These are phyloP conservation scores for Cephaloascus albidus DNA, from an alignment of 805 yeast genomes.

Conservation along the genomic window DNA sequence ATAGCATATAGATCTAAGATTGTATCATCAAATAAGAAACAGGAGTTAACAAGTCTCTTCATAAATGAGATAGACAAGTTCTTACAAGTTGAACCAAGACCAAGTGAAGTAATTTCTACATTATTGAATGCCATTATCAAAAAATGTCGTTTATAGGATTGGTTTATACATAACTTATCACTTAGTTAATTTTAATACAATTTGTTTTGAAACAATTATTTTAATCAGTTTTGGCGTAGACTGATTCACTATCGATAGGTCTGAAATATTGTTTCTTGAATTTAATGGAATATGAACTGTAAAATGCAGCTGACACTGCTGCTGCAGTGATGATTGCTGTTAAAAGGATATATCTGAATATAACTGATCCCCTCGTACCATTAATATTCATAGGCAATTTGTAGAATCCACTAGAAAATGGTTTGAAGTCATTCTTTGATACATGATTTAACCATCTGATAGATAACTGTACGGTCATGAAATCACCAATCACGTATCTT, in stretches of 20 bases:
- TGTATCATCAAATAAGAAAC: slow-evolving; percentile 17
- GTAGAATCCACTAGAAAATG: not conserved
- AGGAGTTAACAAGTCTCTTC: slow-evolving; percentile 19
- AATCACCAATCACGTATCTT: slow-evolving; percentile 58
- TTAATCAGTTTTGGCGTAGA: not conserved
- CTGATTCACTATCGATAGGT: not conserved
- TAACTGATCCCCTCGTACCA: not conserved
- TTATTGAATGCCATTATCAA: slow-evolving; percentile 30
- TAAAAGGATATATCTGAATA: not conserved
- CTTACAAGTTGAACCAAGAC: slow-evolving; percentile 7
- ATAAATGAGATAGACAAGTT: slow-evolving; percentile 17
- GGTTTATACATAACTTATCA: no score
- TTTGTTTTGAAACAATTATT: not conserved
- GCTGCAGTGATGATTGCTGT: not conserved
- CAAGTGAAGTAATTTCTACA: slow-evolving; percentile 15
- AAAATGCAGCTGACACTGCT: not conserved
- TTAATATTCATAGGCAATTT: not conserved
- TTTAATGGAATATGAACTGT: not conserved
- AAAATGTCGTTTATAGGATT: slow-evolving; percentile 15
- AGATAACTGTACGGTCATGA: slow-evolving; percentile 45
- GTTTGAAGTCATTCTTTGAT: not conserved
- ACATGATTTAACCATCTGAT: slow-evolving; percentile 40
- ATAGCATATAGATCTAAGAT: slow-evolving; percentile 45
- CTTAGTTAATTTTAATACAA: not conserved
- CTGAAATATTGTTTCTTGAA: not conserved